Evolutionary conservation across 2,329 filamentous ascomycete species (phyloP), one percentile per base, ranked within the genome.

Genomic region (Coniochaeta hoffmannii): DNA sequence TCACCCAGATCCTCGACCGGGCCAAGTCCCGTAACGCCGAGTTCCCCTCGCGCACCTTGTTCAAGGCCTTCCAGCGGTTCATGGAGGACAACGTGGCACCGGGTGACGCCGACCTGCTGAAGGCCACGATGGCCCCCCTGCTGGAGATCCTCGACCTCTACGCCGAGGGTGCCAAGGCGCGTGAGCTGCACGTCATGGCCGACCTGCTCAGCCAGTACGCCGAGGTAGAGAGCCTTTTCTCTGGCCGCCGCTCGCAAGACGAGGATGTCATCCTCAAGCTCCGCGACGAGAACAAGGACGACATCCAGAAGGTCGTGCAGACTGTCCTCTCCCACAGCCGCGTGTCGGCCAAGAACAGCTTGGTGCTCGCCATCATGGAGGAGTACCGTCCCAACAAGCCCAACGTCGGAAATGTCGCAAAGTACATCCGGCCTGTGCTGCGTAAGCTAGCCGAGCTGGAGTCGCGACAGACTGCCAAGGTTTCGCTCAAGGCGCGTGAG

Each of bases 331-430:
- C 94, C 0, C 94, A 99, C 77, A 94, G 91, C 72, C 87, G 90
- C 59, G 89, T 97, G 56, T 88, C 85, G 62, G 85, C 91, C 59
- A 99, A 99, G 86, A 97, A 94, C 76, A 92, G 94, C 64, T 81
- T 99, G 53, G 78, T 97, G 53, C 77, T 97, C 51, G 92, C 93
- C 49, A 91, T 99, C 56, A 80, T 99, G 32, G 91, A 97, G 35
- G 87, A 93, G 69, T 99, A 97, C 77, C 87, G 89, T 57, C 94
- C 94, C 56, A 97, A 97, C 78, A 94, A 89, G 76, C 92, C 94
- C 49, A 87, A 89, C 60, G 87, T 88, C 58, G 90, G 90, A 65
- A 95, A 94, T 66, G 85, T 97, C 55, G 87, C 82, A 70, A 96
- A 95, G 72, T 85, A 92, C 72, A 86, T 99, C 71, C 88, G 91